These are phyloP conservation scores for Phytomonas sp. DNA, from an alignment of 208 protist genomes.

Conservation along the genomic window DNA sequence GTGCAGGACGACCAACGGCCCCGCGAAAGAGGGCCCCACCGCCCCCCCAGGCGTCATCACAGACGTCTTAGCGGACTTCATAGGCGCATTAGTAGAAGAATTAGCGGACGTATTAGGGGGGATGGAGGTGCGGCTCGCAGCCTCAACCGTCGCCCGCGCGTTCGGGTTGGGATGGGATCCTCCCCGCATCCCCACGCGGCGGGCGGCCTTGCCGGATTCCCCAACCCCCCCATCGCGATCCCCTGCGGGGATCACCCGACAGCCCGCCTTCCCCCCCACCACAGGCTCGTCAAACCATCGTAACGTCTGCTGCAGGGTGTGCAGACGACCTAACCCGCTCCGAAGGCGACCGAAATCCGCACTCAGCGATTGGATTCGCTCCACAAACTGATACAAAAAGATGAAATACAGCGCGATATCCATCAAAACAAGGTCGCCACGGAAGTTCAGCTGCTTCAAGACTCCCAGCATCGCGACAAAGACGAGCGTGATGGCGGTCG, in stretches of 20 bases:
- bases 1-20: neutral
- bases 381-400: slow-evolving; percentile 54
- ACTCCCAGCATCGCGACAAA: slow-evolving; percentile 57
- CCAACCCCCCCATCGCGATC: neutral
- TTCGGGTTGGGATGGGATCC: too few relatives aligned
- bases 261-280: too few relatives aligned
- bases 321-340: slow-evolving; percentile 34
- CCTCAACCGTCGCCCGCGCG: neutral
- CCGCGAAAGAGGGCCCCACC: neutral
- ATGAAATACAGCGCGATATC: slow-evolving; percentile 72
- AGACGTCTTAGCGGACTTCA: neutral
- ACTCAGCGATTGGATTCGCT: slow-evolving; percentile 25
- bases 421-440: slow-evolving; percentile 36
- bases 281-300: slow-evolving; percentile 47
- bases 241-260: neutral
- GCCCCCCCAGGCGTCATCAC: neutral
- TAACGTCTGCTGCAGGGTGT: slow-evolving; percentile 35
- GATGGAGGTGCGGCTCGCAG: neutral
- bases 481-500: slow-evolving; percentile 43
- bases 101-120: neutral
- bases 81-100: neutral
- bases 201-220: too few relatives aligned
- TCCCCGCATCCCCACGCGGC: too few relatives aligned
- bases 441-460: slow-evolving; percentile 40
- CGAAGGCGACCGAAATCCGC: slow-evolving; percentile 25